phyloP scores from a whole-genome alignment of 2,329 filamentous ascomycete genomes.

The Colletotrichum sp. region DNA sequence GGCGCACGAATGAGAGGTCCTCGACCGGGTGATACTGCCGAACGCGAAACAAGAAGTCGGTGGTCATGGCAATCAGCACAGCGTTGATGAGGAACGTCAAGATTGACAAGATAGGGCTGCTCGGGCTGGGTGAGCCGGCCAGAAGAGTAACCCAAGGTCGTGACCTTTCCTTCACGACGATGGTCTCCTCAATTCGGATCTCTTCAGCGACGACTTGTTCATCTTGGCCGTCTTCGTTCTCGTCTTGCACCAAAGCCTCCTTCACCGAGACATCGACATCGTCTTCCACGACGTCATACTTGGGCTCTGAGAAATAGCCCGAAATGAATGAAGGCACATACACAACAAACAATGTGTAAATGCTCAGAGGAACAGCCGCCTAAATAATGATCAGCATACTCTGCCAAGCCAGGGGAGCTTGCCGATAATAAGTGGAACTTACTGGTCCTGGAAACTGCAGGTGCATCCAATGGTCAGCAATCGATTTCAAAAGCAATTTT shows the following conservation, averaged over 20 bases:
- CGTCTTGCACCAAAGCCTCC: conserved; percentile 43
- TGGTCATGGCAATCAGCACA: conserved; percentile 69
- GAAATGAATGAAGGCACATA: conserved; percentile 69
- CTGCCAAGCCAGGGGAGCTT: neutral
- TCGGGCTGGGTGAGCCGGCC: conserved; percentile 76
- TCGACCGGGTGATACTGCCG: conserved; percentile 71
- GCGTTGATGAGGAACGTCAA: conserved; percentile 76
- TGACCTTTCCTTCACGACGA: conserved; percentile 63
- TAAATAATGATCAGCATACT: conserved; percentile 10
- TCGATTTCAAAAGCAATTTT: neutral
- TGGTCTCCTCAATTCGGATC: conserved; percentile 67
- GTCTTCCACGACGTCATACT: conserved; percentile 65
- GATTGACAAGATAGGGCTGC: conserved; percentile 69
- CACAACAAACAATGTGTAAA: conserved; percentile 68
- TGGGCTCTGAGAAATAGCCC: conserved; percentile 60
- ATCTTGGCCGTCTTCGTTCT: conserved; percentile 36
- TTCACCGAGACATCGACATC: conserved; percentile 62
- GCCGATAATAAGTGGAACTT: conserved; percentile 18
- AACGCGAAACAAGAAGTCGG: conserved; percentile 81
- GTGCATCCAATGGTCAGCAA: neutral
- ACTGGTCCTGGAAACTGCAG: conserved; percentile 33
- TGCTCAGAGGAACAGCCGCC: conserved; percentile 24
- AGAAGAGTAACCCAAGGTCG: conserved; percentile 70
- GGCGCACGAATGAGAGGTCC: conserved; percentile 82
- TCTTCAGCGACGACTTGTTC: conserved; percentile 48